Percentiles rank a stretch among this genome's conserved stretches.
phyloP scores from a whole-genome alignment of 179 eudicot species.

The Silene noctiflora region DNA sequence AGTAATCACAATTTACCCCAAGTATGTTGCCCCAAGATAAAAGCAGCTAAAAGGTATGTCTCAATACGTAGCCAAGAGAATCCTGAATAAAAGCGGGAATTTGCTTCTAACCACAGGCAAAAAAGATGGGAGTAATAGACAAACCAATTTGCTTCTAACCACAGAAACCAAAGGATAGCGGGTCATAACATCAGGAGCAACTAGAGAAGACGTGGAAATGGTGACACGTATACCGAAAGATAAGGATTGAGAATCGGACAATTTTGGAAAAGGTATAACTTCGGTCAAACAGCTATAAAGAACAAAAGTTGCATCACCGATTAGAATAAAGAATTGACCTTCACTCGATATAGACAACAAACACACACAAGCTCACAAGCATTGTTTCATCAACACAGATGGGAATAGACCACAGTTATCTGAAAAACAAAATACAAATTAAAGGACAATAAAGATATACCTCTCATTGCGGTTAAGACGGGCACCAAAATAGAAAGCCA shows the following conservation, averaged over 20 bases:
- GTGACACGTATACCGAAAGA: background rate
- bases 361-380: background rate
- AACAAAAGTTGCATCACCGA: background rate
- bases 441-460: constrained; percentile 27
- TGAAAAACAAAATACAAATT: background rate
- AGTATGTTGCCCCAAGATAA: background rate
- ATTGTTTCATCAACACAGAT: background rate
- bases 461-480: constrained; percentile 74
- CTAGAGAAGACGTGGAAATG: background rate
- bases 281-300: background rate
- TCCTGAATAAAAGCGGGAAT: background rate
- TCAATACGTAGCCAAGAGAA: background rate
- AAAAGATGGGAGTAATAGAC: too few relatives aligned
- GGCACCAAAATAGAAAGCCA: constrained; percentile 56
- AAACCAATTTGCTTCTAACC: too few relatives aligned
- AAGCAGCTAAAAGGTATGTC: background rate
- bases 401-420: background rate
- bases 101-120: background rate
- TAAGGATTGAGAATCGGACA: background rate
- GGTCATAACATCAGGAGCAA: background rate
- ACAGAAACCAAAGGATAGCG: too few relatives aligned
- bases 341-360: background rate
- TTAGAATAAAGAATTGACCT: background rate
- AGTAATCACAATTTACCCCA: background rate
- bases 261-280: background rate